Evolutionary conservation across 768 basidiomycete species (phyloP).

Genomic region (Phanerochaete sordida): DNA sequence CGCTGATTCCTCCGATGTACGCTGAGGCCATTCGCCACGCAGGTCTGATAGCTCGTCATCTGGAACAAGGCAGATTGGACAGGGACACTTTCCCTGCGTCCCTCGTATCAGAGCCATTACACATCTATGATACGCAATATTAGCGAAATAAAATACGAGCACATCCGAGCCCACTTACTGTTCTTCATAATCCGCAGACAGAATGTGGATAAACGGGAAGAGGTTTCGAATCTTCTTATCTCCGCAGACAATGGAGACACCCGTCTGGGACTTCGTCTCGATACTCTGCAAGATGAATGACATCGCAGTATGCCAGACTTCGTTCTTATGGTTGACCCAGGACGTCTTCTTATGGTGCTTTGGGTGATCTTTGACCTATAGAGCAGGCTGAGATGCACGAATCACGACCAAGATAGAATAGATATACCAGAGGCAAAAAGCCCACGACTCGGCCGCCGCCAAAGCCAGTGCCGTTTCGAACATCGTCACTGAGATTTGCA

Average conservation of each 20-base stretch:
- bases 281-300: slow-evolving; percentile 11
- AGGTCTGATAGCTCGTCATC: slow-evolving; percentile 1
- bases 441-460: slow-evolving; percentile 22
- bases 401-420: not conserved
- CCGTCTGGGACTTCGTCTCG: slow-evolving; percentile 12
- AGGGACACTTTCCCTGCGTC: slow-evolving; percentile 12
- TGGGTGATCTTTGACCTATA: slow-evolving; percentile 6
- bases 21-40: not conserved
- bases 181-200: slow-evolving; percentile 28
- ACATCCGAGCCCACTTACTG: slow-evolving; percentile 16
- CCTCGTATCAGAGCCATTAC: slow-evolving; percentile 19
- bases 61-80: slow-evolving; percentile 18
- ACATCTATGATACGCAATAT: slow-evolving; percentile 8
- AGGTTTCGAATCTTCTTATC: slow-evolving; percentile 5
- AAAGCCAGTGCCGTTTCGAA: slow-evolving; percentile 12
- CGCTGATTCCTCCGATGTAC: too few species aligned
- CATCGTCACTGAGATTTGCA: slow-evolving; percentile 15
- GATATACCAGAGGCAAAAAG: slow-evolving; percentile 22
- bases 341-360: slow-evolving; percentile 1
- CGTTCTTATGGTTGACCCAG: slow-evolving; percentile 16
- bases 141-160: not conserved
- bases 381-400: too few species aligned
- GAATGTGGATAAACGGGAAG: slow-evolving; percentile 20
- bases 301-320: slow-evolving; percentile 22
- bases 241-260: slow-evolving; percentile 8